Percentiles rank a stretch among this genome's conserved stretches.
phyloP scores from a whole-genome alignment of 371 early-diverging fungal genomes.

The Apophysomyces ossiformis region DNA sequence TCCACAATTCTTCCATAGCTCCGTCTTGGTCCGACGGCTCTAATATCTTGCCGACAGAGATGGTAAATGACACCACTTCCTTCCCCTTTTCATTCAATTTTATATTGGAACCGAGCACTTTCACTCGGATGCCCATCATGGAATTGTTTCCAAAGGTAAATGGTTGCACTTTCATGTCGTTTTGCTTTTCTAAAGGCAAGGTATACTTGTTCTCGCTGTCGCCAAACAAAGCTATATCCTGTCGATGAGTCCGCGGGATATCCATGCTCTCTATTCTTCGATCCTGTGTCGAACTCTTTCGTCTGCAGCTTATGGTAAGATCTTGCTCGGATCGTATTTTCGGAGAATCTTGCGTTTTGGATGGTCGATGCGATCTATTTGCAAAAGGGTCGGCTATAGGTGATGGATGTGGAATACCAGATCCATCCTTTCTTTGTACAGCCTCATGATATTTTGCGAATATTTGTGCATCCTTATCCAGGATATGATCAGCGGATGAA shows the following conservation, averaged over 20 bases:
- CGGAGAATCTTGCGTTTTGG: constrained; percentile 15
- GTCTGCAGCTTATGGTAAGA: constrained; percentile 1
- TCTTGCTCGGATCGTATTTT: constrained; percentile 19
- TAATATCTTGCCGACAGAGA: constrained; percentile 43
- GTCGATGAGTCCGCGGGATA: background rate
- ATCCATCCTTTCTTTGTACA: constrained; percentile 7
- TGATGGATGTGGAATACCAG: constrained; percentile 1
- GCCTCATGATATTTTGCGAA: constrained; percentile 28
- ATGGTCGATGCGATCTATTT: constrained; percentile 8
- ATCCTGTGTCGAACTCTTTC: background rate
- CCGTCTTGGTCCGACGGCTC: constrained; percentile 22
- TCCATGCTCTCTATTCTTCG: background rate
- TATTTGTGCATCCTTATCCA: constrained; percentile 34
- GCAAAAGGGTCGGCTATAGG: constrained; percentile 13
- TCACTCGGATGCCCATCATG: constrained; percentile 26
- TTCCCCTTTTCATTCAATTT: constrained; percentile 72
- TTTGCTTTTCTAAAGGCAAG: background rate
- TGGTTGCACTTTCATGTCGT: background rate
- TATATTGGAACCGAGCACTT: constrained; percentile 72
- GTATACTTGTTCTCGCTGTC: background rate
- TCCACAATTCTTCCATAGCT: constrained; percentile 67
- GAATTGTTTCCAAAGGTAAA: constrained; percentile 14
- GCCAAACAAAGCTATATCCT: background rate
- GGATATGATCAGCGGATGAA: constrained; percentile 12
- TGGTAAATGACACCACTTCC: constrained; percentile 63